Evolutionary conservation across 805 yeast species (phyloP).

Genomic region (Debaryomyces castellii): DNA sequence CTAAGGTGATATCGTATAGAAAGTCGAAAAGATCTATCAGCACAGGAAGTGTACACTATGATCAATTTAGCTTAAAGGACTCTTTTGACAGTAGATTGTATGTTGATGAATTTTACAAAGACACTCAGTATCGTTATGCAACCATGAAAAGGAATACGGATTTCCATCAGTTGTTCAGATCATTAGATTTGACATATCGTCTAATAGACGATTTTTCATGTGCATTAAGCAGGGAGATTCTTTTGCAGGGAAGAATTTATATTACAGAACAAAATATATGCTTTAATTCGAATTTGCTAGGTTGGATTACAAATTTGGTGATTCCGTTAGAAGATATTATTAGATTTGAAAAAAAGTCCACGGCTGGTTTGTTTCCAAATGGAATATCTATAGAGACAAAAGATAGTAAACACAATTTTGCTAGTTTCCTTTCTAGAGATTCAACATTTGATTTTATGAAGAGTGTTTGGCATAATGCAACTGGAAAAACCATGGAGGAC

Average conservation of each 20-base stretch:
- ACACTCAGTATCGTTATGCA: constrained; percentile 65
- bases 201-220: constrained; percentile 86
- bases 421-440: constrained; percentile 84
- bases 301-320: constrained; percentile 84
- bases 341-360: constrained; percentile 73
- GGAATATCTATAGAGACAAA: constrained; percentile 74
- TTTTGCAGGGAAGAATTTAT: constrained; percentile 84
- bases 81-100: constrained; percentile 46
- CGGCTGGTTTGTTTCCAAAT: constrained; percentile 89
- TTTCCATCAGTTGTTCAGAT: constrained; percentile 72
- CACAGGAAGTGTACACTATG: constrained; percentile 22
- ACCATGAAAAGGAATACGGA: constrained; percentile 62
- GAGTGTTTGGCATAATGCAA: constrained; percentile 61
- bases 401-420: constrained; percentile 71
- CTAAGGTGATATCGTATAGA: constrained; percentile 39
- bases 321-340: constrained; percentile 71
- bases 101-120: constrained; percentile 56
- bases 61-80: constrained; percentile 14
- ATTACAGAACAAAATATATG: constrained; percentile 76
- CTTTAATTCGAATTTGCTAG: constrained; percentile 82
- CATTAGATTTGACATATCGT: constrained; percentile 66
- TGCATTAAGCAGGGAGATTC: constrained; percentile 82
- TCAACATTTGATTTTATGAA: constrained; percentile 68
- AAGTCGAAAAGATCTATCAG: constrained; percentile 34
- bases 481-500: constrained; percentile 20